These are phyloP conservation scores for Phytopythium delawarense DNA, from an alignment of 352 stramenopile genomes.

Conservation along the genomic window DNA sequence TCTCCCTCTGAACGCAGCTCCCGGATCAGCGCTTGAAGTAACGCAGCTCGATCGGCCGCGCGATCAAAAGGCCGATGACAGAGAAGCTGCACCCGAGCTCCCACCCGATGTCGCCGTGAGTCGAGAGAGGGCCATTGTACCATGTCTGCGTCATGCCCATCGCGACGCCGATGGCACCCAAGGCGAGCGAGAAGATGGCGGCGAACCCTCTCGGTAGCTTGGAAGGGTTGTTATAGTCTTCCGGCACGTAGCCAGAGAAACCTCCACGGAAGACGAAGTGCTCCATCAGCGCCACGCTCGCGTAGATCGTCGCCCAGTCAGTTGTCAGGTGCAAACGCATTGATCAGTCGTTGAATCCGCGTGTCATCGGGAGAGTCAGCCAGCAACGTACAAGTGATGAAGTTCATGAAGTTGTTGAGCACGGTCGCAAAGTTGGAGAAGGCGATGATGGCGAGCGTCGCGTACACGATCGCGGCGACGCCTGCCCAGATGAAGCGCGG, in stretches of 20 bases:
- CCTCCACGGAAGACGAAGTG: constrained; percentile 34
- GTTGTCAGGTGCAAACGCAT: neutral
- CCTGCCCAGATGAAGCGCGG: constrained; percentile 29
- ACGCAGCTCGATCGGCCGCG: constrained; percentile 24
- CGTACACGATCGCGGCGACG: constrained; percentile 29
- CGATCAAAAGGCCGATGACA: constrained; percentile 22
- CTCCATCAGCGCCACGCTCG: constrained; percentile 22
- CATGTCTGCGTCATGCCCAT: constrained; percentile 42
- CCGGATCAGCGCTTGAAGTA: constrained; percentile 16
- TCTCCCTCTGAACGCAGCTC: no score
- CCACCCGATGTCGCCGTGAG: constrained; percentile 25
- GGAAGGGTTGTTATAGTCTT: constrained; percentile 28
- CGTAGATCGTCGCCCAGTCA: constrained; percentile 32
- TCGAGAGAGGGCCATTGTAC: constrained; percentile 24
- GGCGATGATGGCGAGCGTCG: constrained; percentile 25
- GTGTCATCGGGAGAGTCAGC: neutral
- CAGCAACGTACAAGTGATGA: constrained; percentile 25
- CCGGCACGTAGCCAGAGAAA: constrained; percentile 28
- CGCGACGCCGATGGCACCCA: constrained; percentile 18
- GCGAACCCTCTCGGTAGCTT: constrained; percentile 32
- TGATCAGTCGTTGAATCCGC: neutral
- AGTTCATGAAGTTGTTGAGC: constrained; percentile 50
- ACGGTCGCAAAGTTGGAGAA: constrained; percentile 36
- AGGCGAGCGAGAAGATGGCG: constrained; percentile 32
- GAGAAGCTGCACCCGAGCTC: constrained; percentile 28